Evolutionary conservation across 495 filamentous ascomycete genomes (phyloP).

Genomic region (Staphylotrichum tortipilum): DNA sequence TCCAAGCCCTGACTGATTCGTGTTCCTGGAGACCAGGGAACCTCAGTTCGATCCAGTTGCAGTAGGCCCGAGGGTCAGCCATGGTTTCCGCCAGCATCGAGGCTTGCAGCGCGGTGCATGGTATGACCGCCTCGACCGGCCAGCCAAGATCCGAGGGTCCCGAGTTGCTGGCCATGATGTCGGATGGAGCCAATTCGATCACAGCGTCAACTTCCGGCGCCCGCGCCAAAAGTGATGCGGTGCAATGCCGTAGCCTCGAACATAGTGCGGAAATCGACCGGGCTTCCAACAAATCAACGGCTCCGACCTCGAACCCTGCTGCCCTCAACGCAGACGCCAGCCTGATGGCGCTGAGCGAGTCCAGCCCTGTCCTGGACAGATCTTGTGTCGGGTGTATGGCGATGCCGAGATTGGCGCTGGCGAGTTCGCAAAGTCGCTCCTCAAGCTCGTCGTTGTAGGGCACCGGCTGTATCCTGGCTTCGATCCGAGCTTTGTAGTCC

Average conservation of each 20-base stretch:
- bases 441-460: slow-evolving; percentile 32
- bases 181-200: not conserved
- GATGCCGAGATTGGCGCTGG: slow-evolving; percentile 39
- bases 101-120: slow-evolving; percentile 60
- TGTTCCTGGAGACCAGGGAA: slow-evolving; percentile 28
- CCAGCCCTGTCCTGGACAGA: slow-evolving; percentile 52
- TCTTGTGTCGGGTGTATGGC: slow-evolving; percentile 30
- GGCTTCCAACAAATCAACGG: slow-evolving; percentile 48
- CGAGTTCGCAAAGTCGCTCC: slow-evolving; percentile 38
- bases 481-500: slow-evolving; percentile 36
- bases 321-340: slow-evolving; percentile 50
- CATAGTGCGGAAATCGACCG: slow-evolving; percentile 30
- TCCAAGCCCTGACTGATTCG: slow-evolving; percentile 32
- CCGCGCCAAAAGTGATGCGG: not conserved
- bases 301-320: slow-evolving; percentile 42
- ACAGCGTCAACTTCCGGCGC: too few species aligned
- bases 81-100: slow-evolving; percentile 70
- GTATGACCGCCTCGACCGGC: slow-evolving; percentile 45
- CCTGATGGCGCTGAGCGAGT: slow-evolving; percentile 65
- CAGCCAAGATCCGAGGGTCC: slow-evolving; percentile 9
- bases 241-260: not conserved
- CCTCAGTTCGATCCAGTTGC: slow-evolving; percentile 62
- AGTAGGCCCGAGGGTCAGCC: slow-evolving; percentile 49
- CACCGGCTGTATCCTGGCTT: not conserved
- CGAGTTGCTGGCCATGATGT: not conserved